Conservation (phyloP, 1,284 basidiomycete species). For the Leccinum angustisporum region DNA sequence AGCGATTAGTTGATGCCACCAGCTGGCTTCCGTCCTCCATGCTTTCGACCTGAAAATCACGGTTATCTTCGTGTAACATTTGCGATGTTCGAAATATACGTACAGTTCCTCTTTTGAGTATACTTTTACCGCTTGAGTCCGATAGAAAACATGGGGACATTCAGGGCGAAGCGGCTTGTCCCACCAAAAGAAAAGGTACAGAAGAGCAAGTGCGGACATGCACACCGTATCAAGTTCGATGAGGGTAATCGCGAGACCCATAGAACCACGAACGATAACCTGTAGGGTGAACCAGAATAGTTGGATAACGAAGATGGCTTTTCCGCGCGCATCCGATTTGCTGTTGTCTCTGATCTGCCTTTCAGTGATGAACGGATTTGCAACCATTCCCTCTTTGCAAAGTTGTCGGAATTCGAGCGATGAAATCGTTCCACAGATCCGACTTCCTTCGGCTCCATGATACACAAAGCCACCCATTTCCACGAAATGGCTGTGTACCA, state of each 20-base stretch:
- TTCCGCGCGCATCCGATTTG: neutral
- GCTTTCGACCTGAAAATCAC: neutral
- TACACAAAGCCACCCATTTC: neutral
- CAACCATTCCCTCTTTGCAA: neutral
- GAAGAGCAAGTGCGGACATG: neutral
- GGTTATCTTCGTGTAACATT: neutral
- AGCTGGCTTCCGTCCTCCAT: neutral
- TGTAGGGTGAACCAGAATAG: neutral
- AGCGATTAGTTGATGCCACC: neutral
- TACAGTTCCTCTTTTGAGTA: neutral
- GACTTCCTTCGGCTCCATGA: neutral
- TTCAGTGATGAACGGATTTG: neutral
- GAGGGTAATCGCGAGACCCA: neutral
- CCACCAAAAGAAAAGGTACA: neutral
- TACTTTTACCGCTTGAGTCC: neutral
- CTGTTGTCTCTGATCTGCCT: neutral
- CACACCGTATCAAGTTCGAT: constrained; percentile 1
- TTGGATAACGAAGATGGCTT: neutral
- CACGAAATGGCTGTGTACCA: neutral
- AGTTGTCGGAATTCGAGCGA: neutral
- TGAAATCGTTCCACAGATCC: neutral
- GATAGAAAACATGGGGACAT: neutral
- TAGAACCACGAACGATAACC: neutral
- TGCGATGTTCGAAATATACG: neutral
- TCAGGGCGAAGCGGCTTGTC: neutral